A percentile compares a stretch with the other conserved stretches of the same genome.
These are phyloP conservation scores for Neofusicoccum umdonicola DNA, from an alignment of 2,329 filamentous ascomycete species.

Conservation along the genomic window DNA sequence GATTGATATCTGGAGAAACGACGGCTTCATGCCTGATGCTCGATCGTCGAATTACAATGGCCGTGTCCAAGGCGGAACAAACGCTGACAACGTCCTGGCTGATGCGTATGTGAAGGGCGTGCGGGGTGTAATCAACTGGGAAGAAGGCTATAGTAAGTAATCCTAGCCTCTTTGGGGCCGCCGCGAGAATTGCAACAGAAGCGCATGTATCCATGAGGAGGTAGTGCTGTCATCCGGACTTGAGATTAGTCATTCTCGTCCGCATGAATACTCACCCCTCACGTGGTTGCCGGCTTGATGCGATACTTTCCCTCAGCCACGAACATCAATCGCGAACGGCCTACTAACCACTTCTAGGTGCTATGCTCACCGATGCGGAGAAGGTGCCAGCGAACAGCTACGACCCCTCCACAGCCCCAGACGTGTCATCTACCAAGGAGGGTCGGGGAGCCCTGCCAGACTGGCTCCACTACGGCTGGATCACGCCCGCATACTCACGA, in stretches of 20 bases:
- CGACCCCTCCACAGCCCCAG: conserved; percentile 53
- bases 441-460: conserved; percentile 67
- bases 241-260: no score
- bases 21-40: conserved; percentile 64
- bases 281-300: no score
- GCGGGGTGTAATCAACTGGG: conserved; percentile 62
- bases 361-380: conserved; percentile 68
- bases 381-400: conserved; percentile 58
- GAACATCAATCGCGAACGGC: no score
- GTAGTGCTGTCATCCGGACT: no score
- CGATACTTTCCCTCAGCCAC: no score
- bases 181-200: neutral
- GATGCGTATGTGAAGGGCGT: conserved; percentile 71
- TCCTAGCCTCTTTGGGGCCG: neutral
- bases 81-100: conserved; percentile 69
- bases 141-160: conserved; percentile 29
- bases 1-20: conserved; percentile 66
- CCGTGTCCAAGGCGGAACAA: conserved; percentile 66
- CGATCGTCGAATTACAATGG: conserved; percentile 69
- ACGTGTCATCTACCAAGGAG: conserved; percentile 61
- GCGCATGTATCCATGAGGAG: no score
- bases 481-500: conserved; percentile 60
- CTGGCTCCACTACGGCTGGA: conserved; percentile 64
- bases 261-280: no score
- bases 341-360: conserved; percentile 24